Evolutionary conservation across 2,329 filamentous ascomycete species (phyloP).

Genomic region (Xylariaceae sp.): DNA sequence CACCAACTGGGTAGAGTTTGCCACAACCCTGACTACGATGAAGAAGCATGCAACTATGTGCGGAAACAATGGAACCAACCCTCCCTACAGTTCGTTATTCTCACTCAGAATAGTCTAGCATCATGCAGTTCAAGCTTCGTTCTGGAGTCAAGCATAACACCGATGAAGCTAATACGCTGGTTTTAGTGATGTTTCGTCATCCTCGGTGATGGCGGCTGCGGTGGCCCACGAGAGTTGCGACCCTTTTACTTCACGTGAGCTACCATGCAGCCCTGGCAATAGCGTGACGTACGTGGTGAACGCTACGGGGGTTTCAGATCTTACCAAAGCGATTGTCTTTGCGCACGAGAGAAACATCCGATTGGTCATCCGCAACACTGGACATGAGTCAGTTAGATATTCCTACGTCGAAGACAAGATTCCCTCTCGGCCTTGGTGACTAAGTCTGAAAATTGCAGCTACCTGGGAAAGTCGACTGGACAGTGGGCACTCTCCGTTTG

Average conservation of each 20-base stretch:
- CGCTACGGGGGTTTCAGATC: neutral
- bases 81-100: too few relatives aligned
- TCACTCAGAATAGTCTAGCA: too few relatives aligned
- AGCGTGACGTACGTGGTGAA: conserved; percentile 2
- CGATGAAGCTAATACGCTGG: neutral
- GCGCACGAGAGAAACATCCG: conserved; percentile 1
- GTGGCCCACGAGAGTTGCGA: conserved; percentile 6
- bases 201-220: conserved; percentile 4
- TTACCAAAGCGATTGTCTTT: neutral
- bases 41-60: too few relatives aligned
- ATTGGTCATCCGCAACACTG: conserved; percentile 4
- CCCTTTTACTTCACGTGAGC: neutral
- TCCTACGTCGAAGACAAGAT: neutral
- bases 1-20: too few relatives aligned
- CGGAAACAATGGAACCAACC: too few relatives aligned
- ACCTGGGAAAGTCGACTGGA: conserved; percentile 5
- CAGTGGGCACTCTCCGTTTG: conserved; percentile 6
- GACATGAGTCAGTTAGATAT: conserved; percentile 5
- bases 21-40: too few relatives aligned
- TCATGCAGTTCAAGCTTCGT: too few relatives aligned
- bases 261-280: neutral
- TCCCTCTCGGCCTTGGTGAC: neutral
- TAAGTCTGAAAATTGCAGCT: neutral
- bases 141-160: too few relatives aligned
- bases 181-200: neutral